Evolutionary conservation across 2,329 filamentous ascomycete species (phyloP).

Genomic region (Pseudogymnoascus sp.): DNA sequence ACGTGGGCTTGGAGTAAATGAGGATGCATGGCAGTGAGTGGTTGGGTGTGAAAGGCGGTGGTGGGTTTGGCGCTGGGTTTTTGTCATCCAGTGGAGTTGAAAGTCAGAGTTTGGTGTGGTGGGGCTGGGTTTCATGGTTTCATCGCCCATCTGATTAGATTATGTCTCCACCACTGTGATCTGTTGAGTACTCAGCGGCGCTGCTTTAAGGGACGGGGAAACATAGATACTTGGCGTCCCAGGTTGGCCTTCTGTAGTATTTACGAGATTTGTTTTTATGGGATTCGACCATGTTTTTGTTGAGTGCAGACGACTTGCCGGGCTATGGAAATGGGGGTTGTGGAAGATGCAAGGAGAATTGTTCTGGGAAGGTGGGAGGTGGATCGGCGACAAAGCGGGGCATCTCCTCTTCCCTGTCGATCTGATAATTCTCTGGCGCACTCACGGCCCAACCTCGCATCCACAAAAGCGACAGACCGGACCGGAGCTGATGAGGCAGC

Average conservation of each 20-base stretch:
- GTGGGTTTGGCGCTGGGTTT: neutral
- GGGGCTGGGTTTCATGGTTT: slow-evolving; percentile 2
- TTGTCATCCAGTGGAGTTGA: neutral
- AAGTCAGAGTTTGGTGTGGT: neutral
- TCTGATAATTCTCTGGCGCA: slow-evolving; percentile 3
- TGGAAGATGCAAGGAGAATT: neutral
- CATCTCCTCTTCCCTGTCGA: neutral
- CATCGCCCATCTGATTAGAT: slow-evolving; percentile 8
- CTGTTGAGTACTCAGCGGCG: neutral
- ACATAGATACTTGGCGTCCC: neutral
- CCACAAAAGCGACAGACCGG: neutral
- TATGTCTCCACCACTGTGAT: neutral
- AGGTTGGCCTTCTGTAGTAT: neutral
- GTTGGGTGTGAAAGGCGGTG: neutral
- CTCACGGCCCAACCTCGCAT: neutral
- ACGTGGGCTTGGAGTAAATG: neutral
- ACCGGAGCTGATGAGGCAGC: neutral
- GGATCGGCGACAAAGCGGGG: neutral
- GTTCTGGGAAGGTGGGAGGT: slow-evolving; percentile 7
- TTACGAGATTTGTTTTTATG: neutral
- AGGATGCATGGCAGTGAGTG: neutral
- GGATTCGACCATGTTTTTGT: neutral
- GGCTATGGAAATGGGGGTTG: neutral
- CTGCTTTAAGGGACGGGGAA: neutral
- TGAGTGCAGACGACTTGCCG: neutral